Base-by-base conservation (phyloP, 768 basidiomycete species). In the Termitomyces sp. region DNA sequence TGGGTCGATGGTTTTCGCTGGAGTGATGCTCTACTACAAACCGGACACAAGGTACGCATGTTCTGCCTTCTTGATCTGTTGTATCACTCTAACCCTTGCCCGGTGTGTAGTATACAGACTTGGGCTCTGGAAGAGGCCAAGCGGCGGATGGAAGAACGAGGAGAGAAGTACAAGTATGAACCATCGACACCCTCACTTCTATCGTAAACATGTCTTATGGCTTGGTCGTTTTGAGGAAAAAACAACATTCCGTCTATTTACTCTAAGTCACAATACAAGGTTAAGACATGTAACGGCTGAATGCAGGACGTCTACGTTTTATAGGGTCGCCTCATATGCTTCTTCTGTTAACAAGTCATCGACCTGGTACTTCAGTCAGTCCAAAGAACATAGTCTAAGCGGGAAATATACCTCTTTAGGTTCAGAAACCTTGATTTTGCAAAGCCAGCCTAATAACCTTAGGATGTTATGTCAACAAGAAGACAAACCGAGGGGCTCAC, bases 111-210 rank as follows among this genome's bases (percentile, higher is more conserved):
- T 69, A 90, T 97, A 73, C 89, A 93, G 74, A 84, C 87, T 1
- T 97, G 94, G 94, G 94, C 94, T 33, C 73, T 94, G 69, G 80
- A 86, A 62, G 94, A 97, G 72, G 94, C 94, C 10, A 92, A 94
- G 72, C 78, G 77, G 57, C 79, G 94, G 61, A 92, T 97, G 90
- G 92, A 94, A 66, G 92, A 88, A 13, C 84, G 93, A n/a, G 93
- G 91, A 51, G 94, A 95, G 76, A 84, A 87, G 68, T 87, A 88
- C 70, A 84, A 88, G 77, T 93, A 94, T 68, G 84, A 88, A 67
- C 80, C 88, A 28, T 76, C 80, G 57, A 68, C 72, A 45, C 60
- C 72, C 59, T 63, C 66, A 60, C 59, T 68, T 35, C 42, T 59
- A 59, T 65, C 66, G 52, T 64, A 61, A 48, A 46, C 55, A 51